These are phyloP conservation scores for Hypoxylon perforatum DNA, from an alignment of 495 filamentous ascomycete genomes.

Conservation along the genomic window DNA sequence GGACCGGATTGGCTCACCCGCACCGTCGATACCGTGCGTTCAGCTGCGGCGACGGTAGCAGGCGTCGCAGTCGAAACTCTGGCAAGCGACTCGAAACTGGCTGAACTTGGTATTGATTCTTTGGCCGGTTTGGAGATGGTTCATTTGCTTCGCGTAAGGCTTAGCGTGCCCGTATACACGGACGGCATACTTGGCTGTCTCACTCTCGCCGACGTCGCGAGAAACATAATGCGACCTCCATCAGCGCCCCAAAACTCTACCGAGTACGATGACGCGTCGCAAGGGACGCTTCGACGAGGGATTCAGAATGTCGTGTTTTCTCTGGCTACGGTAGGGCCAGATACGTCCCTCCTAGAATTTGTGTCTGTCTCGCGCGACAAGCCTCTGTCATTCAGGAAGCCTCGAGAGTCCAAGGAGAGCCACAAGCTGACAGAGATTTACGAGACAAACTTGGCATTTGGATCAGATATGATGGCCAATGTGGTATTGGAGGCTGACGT, in stretches of 20 bases:
- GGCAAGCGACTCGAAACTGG: too few species aligned
- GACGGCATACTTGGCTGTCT: too few species aligned
- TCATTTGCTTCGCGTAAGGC: too few species aligned
- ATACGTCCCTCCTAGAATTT: not conserved
- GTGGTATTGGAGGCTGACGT: not conserved
- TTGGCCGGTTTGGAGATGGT: too few species aligned
- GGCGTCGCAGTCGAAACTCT: too few species aligned
- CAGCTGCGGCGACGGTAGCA: too few species aligned
- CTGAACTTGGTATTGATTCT: too few species aligned
- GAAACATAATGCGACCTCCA: not conserved
- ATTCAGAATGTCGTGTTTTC: not conserved
- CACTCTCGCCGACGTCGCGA: not conserved
- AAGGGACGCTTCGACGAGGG: not conserved
- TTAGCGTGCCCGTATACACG: too few species aligned
- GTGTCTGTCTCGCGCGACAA: not conserved
- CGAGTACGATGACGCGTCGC: too few species aligned
- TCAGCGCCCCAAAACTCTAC: too few species aligned
- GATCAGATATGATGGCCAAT: not conserved
- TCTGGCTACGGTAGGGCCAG: not conserved
- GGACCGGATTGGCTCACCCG: too few species aligned
- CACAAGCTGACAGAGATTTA: not conserved
- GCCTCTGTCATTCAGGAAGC: not conserved
- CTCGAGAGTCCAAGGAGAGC: not conserved
- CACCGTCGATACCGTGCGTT: too few species aligned
- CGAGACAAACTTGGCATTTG: conserved; percentile 3